Conservation (phyloP, 352 stramenopile species). For the Phytophthora niederhauseri region DNA sequence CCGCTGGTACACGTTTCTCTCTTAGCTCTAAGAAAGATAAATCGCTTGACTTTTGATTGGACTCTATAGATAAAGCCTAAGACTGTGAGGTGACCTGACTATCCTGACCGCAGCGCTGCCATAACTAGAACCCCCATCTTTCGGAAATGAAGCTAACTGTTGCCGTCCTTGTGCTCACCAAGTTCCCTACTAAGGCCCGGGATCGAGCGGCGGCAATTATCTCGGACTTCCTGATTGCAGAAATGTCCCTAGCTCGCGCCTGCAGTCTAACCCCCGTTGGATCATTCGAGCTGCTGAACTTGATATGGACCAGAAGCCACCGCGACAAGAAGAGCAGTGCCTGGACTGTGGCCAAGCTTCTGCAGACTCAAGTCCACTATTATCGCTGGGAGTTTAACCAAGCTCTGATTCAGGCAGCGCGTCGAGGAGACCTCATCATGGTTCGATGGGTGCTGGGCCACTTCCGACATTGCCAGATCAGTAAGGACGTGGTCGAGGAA, state of each 20-base stretch:
- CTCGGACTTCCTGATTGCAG: constrained; percentile 14
- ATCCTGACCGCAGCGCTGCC: background rate
- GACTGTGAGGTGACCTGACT: background rate
- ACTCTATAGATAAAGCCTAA: background rate
- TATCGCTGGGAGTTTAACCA: constrained; percentile 4
- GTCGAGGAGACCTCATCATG: constrained; percentile 1
- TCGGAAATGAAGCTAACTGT: constrained; percentile 1
- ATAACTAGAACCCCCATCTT: background rate
- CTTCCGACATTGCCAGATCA: constrained; percentile 54
- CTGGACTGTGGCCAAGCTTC: constrained; percentile 1
- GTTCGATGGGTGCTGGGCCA: constrained; percentile 11
- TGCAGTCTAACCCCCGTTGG: constrained; percentile 9
- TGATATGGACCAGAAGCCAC: constrained; percentile 9
- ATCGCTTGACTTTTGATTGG: background rate
- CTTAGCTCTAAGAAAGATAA: background rate
- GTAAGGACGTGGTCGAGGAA: constrained; percentile 77
- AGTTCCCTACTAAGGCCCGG: background rate
- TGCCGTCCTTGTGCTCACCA: background rate
- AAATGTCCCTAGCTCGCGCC: background rate
- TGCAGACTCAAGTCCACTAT: constrained; percentile 9
- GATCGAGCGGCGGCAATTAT: background rate
- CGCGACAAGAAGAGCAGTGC: background rate
- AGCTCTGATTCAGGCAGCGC: background rate
- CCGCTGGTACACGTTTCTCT: background rate
- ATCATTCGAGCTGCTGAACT: constrained; percentile 2